Conservation (phyloP, 2,329 filamentous ascomycete species). For the Nannizziopsis barbatae region DNA sequence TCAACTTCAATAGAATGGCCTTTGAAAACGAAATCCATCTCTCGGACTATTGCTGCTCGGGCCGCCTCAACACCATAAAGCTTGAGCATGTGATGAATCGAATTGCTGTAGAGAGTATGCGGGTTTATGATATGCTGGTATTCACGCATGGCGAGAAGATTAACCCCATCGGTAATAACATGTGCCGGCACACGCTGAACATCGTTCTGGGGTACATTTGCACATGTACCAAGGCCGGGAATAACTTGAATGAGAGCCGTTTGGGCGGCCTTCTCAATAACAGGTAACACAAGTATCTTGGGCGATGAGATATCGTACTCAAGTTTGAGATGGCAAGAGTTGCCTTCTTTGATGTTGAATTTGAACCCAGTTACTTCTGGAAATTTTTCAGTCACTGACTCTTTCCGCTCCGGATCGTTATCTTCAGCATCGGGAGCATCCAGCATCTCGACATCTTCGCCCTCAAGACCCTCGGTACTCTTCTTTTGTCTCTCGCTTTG, state of each 20-base stretch:
- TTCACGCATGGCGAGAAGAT: slow-evolving; percentile 80
- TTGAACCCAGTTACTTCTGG: slow-evolving; percentile 62
- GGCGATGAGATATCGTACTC: slow-evolving; percentile 69
- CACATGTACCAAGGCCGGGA: slow-evolving; percentile 60
- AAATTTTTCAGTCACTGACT: slow-evolving; percentile 53
- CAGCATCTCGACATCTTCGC: slow-evolving; percentile 29
- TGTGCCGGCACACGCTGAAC: slow-evolving; percentile 31
- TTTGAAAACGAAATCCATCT: slow-evolving; percentile 75
- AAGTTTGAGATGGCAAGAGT: slow-evolving; percentile 68
- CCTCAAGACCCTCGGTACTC: slow-evolving; percentile 17
- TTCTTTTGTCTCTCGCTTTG: slow-evolving; percentile 16
- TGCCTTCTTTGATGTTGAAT: slow-evolving; percentile 63
- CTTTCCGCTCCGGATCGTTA: slow-evolving; percentile 44
- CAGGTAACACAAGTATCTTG: slow-evolving; percentile 84
- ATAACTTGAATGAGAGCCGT: slow-evolving; percentile 81
- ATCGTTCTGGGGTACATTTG: slow-evolving; percentile 51
- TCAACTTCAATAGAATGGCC: slow-evolving; percentile 90
- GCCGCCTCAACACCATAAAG: slow-evolving; percentile 91
- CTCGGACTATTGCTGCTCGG: slow-evolving; percentile 72
- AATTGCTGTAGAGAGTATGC: slow-evolving; percentile 79
- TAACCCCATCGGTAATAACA: slow-evolving; percentile 73
- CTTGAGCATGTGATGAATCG: slow-evolving; percentile 71
- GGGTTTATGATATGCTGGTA: slow-evolving; percentile 78
- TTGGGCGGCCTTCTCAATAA: slow-evolving; percentile 71
- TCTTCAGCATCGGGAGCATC: slow-evolving; percentile 22